Evolutionary conservation across 2,329 filamentous ascomycete species (phyloP).

Genomic region (Colletotrichum higginsianum): DNA sequence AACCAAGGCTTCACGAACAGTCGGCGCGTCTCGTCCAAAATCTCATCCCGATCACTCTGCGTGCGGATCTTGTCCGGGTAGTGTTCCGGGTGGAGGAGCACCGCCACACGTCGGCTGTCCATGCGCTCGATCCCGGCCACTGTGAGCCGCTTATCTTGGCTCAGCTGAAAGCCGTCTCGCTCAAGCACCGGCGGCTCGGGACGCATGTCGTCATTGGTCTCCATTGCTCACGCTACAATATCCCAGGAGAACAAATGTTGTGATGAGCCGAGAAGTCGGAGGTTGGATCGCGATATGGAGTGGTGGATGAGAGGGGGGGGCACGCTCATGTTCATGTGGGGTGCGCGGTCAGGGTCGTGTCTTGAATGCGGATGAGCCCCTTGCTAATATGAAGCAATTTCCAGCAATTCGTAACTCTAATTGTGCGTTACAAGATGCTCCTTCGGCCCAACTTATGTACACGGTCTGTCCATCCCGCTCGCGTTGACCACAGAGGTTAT

Average conservation of each 20-base stretch:
- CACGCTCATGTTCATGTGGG: neutral
- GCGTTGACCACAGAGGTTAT: too few relatives aligned
- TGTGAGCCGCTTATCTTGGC: neutral
- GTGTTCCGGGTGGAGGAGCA: neutral
- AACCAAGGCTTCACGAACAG: neutral
- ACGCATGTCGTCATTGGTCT: neutral
- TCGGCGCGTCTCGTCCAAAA: neutral
- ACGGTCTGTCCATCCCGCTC: too few relatives aligned
- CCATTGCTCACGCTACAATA: neutral
- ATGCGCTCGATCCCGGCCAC: neutral
- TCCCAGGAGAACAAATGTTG: neutral
- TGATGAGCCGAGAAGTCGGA: too few relatives aligned
- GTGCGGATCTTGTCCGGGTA: neutral
- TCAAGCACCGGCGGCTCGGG: neutral
- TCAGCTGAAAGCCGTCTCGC: neutral
- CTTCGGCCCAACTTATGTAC: too few relatives aligned
- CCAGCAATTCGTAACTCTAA: too few relatives aligned
- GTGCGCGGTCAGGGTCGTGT: neutral
- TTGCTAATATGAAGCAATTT: neutral
- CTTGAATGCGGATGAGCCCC: too few relatives aligned
- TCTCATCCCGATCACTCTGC: neutral
- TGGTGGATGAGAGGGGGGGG: neutral
- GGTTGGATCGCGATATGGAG: too few relatives aligned
- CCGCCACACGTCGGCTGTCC: neutral
- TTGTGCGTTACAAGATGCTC: too few relatives aligned